Evolutionary conservation across 306 rosid genomes (phyloP), one percentile per base, ranked within the genome.

Genomic region (Begonia loranthoides): DNA sequence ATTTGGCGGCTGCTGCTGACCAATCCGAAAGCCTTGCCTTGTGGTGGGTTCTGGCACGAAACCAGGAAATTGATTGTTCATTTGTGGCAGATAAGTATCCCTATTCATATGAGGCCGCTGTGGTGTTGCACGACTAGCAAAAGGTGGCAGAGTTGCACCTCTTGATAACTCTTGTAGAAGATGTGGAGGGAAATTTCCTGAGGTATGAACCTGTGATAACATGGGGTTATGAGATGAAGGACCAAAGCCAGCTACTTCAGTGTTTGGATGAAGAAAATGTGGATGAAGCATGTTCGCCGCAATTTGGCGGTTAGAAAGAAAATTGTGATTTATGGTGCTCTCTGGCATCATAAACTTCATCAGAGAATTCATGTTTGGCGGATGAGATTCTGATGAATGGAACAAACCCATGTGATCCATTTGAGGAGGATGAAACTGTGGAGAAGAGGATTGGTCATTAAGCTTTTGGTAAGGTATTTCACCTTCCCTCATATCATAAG

Each of bases 141-240:
- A 80, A 57, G 72, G 48, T 8, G 76, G 75, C 60, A 70, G 48
- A 10, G 65, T 45, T 9, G 73, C 72, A 65, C 89, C 83, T 64
- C 94, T 63, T 45, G 94, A 67, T 56, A 80, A 76, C 45, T 88
- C 95, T 63, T 79, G 87, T 24, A 75, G 61, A 41, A 75, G 19
- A 66, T 83, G 81, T 66, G 36, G 81, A 50, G 79, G 82, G 52
- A 79, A 73, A 66, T 69, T 83, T 17, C 83, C 82, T 34, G 71
- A 67, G 73, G 72, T 61, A 17, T 78, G 92, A 77, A 83, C 76
- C 72, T 78, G 99, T 57, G 79, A 93, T 65, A 80, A 56, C 77
- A 80, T 54, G 45, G 96, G 77, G 61, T 78, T 90, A 62, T 75
- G 88, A 56, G 70, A 64, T 11, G 79, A 78, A 58, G 77, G 66